These are phyloP conservation scores for Xylariaceae sp. DNA, from an alignment of 2,329 filamentous ascomycete genomes.

Conservation along the genomic window DNA sequence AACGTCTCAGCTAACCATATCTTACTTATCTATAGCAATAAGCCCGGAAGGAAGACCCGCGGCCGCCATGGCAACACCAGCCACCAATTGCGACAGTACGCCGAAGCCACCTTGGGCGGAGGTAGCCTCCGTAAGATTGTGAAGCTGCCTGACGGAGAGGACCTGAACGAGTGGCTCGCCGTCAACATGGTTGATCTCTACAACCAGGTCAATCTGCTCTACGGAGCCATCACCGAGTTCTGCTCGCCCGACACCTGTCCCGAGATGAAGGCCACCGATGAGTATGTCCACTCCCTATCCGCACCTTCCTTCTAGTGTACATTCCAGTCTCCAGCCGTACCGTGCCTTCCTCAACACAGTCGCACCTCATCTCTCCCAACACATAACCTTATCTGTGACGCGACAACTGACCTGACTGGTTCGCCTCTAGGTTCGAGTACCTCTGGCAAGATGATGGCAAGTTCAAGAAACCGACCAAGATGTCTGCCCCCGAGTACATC, in stretches of 20 bases:
- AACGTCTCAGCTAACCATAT: neutral
- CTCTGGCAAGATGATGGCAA: slow-evolving; percentile 96
- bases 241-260: slow-evolving; percentile 96
- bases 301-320: neutral
- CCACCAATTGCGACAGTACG: slow-evolving; percentile 96
- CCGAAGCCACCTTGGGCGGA: slow-evolving; percentile 91
- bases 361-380: neutral
- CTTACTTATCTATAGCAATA: slow-evolving; percentile 57
- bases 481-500: slow-evolving; percentile 95
- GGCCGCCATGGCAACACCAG: slow-evolving; percentile 81
- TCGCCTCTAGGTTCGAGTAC: slow-evolving; percentile 77
- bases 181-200: slow-evolving; percentile 99
- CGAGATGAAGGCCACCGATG: slow-evolving; percentile 99
- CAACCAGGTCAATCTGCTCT: slow-evolving; percentile 99
- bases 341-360: no score
- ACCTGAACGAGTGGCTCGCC: slow-evolving; percentile 96
- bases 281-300: slow-evolving; percentile 54
- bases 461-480: slow-evolving; percentile 95
- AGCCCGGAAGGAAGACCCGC: slow-evolving; percentile 81
- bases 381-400: neutral
- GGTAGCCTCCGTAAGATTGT: slow-evolving; percentile 95
- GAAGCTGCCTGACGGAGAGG: slow-evolving; percentile 93
- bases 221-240: slow-evolving; percentile 98
- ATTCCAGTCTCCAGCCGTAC: neutral
- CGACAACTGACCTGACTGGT: neutral